A percentile compares a stretch with the other conserved stretches of the same genome.
Evolutionary conservation across 768 basidiomycete genomes (phyloP).

Genomic region (Krasilnikovozyma curviuscula): DNA sequence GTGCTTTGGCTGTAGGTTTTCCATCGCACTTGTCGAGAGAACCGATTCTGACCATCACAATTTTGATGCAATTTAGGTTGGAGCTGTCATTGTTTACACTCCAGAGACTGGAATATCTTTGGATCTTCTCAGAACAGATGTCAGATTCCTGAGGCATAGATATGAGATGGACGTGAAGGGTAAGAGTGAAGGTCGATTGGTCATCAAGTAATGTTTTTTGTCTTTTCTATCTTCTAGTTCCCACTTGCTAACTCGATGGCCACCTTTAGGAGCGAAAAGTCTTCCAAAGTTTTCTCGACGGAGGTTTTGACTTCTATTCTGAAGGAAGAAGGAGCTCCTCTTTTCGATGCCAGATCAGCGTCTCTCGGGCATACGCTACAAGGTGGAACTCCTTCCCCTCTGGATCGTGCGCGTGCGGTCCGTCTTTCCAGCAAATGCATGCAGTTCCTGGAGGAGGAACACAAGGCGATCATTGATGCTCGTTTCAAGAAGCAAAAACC

Average conservation of each 20-base stretch:
- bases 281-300: conserved; percentile 78
- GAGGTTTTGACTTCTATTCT: conserved; percentile 82
- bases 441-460: conserved; percentile 71
- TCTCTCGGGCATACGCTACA: conserved; percentile 92
- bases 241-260: not conserved
- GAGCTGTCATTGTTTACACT: conserved; percentile 81
- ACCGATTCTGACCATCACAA: too few species aligned
- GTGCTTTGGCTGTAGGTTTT: conserved; percentile 69
- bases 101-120: conserved; percentile 79
- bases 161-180: conserved; percentile 74
- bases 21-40: not conserved
- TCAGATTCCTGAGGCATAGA: conserved; percentile 66
- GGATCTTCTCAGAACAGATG: conserved; percentile 60
- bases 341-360: conserved; percentile 91
- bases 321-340: conserved; percentile 73
- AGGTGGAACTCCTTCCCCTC: conserved; percentile 83
- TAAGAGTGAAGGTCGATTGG: conserved; percentile 76
- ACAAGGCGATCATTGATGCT: conserved; percentile 3
- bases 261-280: conserved; percentile 49
- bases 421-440: conserved; percentile 82
- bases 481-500: conserved; percentile 12
- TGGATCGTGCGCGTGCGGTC: conserved; percentile 77
- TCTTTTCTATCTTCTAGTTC: not conserved
- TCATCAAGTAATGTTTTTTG: conserved; percentile 50
- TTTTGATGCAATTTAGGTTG: conserved; percentile 44